These are phyloP conservation scores for Paraglomus brasilianum DNA, from an alignment of 192 early-diverging fungal genomes.

Conservation along the genomic window DNA sequence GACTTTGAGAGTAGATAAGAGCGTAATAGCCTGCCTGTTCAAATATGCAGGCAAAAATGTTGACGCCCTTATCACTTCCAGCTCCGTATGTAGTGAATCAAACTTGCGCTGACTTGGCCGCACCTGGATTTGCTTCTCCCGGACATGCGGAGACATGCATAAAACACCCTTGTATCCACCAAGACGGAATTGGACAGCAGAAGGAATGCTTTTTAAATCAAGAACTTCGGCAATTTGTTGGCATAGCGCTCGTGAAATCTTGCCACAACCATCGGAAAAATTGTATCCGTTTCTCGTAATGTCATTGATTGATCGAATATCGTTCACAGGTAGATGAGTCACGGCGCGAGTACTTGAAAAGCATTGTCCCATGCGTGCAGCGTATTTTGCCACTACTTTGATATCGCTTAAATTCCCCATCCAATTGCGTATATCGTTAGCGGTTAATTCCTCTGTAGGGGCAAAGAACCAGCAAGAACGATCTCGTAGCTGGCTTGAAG, in stretches of 20 bases:
- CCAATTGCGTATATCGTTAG: slow-evolving; percentile 54
- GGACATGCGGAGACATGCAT: slow-evolving; percentile 36
- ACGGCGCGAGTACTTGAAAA: slow-evolving; percentile 67
- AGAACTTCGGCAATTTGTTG: slow-evolving; percentile 38
- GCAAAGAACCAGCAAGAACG: slow-evolving; percentile 76
- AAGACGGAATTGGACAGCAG: slow-evolving; percentile 72
- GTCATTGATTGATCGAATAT: slow-evolving; percentile 54
- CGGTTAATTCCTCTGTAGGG: slow-evolving; percentile 41
- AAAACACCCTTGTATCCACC: slow-evolving; percentile 67
- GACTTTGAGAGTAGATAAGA: slow-evolving; percentile 58
- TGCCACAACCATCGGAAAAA: slow-evolving; percentile 78
- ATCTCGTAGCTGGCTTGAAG: slow-evolving; percentile 61
- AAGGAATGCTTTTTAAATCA: slow-evolving; percentile 43
- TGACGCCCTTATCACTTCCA: slow-evolving; percentile 63
- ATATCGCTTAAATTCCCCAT: slow-evolving; percentile 73
- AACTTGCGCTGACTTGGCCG: slow-evolving; percentile 64
- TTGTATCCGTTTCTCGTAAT: slow-evolving; percentile 53
- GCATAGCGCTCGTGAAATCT: slow-evolving; percentile 53
- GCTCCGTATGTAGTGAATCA: slow-evolving; percentile 40
- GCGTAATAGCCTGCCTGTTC: slow-evolving; percentile 65
- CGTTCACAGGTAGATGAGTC: slow-evolving; percentile 35
- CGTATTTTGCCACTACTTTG: slow-evolving; percentile 65
- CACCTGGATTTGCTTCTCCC: slow-evolving; percentile 42
- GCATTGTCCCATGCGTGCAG: slow-evolving; percentile 71
- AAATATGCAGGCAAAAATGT: slow-evolving; percentile 51